These are phyloP conservation scores for Leccinum obscurum DNA, from an alignment of 768 basidiomycete species.

Conservation along the genomic window DNA sequence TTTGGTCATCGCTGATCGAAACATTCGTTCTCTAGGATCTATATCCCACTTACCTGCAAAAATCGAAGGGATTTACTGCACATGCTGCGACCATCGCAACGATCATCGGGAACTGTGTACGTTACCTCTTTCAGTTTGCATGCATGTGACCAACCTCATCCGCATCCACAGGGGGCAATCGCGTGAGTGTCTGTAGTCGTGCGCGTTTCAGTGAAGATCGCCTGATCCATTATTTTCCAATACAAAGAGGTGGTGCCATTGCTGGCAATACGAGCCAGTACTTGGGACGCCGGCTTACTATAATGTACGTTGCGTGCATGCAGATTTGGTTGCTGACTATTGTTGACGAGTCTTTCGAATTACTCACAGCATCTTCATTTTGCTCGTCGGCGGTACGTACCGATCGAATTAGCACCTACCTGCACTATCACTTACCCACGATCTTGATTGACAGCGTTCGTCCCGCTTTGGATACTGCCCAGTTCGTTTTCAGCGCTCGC, in stretches of 20 bases:
- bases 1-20: conserved; percentile 1
- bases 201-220: conserved; percentile 8
- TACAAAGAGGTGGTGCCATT: conserved; percentile 58
- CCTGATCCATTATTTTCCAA: conserved; percentile 1
- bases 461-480: conserved; percentile 86
- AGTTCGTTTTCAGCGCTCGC: conserved; percentile 62
- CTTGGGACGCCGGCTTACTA: conserved; percentile 81
- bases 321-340: neutral
- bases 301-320: conserved; percentile 39
- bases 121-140: conserved; percentile 18
- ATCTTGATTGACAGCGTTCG: conserved; percentile 41
- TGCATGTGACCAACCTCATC: neutral
- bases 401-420: neutral
- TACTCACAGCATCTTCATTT: conserved; percentile 20
- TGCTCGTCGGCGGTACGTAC: conserved; percentile 29
- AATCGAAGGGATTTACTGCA: conserved; percentile 56
- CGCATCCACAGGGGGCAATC: conserved; percentile 41
- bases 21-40: conserved; percentile 46
- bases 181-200: conserved; percentile 30
- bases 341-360: neutral
- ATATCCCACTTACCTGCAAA: conserved; percentile 77
- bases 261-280: conserved; percentile 76
- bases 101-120: conserved; percentile 50
- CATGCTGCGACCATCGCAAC: neutral
- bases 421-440: neutral